phyloP scores from a whole-genome alignment of 768 basidiomycete species.

The Lactarius vividus region DNA sequence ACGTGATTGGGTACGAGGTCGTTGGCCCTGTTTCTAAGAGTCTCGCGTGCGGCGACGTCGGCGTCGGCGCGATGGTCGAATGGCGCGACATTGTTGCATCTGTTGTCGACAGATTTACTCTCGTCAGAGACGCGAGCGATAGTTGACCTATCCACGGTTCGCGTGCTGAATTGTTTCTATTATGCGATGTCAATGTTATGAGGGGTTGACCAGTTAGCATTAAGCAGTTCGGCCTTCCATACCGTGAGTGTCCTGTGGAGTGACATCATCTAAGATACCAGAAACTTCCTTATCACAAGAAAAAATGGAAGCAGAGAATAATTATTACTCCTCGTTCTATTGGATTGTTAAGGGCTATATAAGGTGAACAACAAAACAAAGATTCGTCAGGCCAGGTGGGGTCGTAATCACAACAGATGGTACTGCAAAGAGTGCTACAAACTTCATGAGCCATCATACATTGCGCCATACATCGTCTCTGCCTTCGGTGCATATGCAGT shows the following conservation, averaged over 20 bases:
- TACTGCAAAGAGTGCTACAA: conserved; percentile 13
- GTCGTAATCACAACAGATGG: conserved; percentile 10
- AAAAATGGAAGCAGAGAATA: neutral
- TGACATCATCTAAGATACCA: neutral
- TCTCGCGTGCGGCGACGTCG: conserved; percentile 90
- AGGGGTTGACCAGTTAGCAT: neutral
- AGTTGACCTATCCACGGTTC: neutral
- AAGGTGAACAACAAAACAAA: conserved; percentile 6
- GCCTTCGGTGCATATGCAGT: neutral
- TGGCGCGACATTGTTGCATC: conserved; percentile 86
- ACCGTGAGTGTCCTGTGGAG: neutral
- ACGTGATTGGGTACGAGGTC: conserved; percentile 76
- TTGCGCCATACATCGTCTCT: conserved; percentile 11
- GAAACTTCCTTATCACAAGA: neutral
- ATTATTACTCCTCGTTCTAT: neutral
- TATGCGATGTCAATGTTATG: neutral
- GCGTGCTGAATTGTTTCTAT: neutral
- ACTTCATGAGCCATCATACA: conserved; percentile 18
- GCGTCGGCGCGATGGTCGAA: conserved; percentile 95
- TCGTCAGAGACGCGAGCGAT: conserved; percentile 13
- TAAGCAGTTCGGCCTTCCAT: neutral
- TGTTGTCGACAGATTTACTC: conserved; percentile 55
- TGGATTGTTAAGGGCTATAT: conserved; percentile 7
- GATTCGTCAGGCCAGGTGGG: conserved; percentile 8
- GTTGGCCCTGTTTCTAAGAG: conserved; percentile 85